These are phyloP conservation scores for Omphalea diandra DNA, from an alignment of 441 rosid genomes.

Conservation along the genomic window DNA sequence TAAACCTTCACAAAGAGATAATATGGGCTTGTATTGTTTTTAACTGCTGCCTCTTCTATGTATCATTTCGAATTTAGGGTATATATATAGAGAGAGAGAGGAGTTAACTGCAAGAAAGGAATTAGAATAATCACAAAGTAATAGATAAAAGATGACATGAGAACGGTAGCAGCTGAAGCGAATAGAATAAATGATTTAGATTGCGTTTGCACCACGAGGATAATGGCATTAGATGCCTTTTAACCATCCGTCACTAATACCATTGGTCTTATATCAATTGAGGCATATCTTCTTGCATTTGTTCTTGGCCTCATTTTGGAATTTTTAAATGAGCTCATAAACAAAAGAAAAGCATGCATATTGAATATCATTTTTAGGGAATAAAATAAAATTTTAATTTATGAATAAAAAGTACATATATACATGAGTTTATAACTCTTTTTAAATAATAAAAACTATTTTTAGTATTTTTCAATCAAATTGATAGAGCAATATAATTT, in stretches of 20 bases:
- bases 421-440: no score
- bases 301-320: not conserved
- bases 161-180: conserved; percentile 12
- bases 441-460: no score
- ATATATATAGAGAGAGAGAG: conserved; percentile 6
- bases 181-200: conserved; percentile 24
- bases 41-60: not conserved
- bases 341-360: not conserved
- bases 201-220: not conserved
- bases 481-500: no score
- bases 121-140: conserved; percentile 8
- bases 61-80: not conserved
- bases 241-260: conserved; percentile 6
- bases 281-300: conserved; percentile 6
- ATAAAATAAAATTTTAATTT: no score
- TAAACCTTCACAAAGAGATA: not conserved
- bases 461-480: no score
- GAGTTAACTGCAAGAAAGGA: conserved; percentile 6
- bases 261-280: not conserved
- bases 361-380: no score
- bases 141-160: conserved; percentile 1
- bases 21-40: not conserved
- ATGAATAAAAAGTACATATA: no score
- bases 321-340: not conserved
- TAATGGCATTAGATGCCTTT: conserved; percentile 37